Base-by-base conservation (phyloP, 805 yeast genomes). In the Henningerozyma blattae region DNA sequence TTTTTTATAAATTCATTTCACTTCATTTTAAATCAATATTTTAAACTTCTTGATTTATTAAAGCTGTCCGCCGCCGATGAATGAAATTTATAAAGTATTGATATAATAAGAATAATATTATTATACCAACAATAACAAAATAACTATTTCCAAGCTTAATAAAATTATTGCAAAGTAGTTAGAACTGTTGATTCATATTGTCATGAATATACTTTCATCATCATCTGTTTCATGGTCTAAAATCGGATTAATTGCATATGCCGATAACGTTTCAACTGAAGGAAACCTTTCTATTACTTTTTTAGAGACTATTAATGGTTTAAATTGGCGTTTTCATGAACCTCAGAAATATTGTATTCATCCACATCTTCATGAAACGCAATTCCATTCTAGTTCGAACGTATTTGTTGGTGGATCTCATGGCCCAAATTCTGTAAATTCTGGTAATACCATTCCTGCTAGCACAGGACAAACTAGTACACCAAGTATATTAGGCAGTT, bases 231-330 rank as follows among this genome's bases (percentile, higher is more conserved):
- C 84, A 9, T 85, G 95, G 95, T 81, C 93, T 9, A 72, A 75
- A 43, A 80, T 77, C 43, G 95, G 95, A 12, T 73, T 84, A 44
- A 69, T 87, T 22, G 94, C 94, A 1, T 84, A 78, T 45, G 59
- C 74, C 5, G 65, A 70, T 35, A 57, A 64, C 27, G 47, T 42
- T 26, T 55, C 55, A 31, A 45, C 52, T 15, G 46, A 52, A 24
- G 46, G 54, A 6, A 67, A 66, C 39, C 48, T 84, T 16, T 59
- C 63, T 31, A 58, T 83, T 38, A 77, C 93, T 0, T 75, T 78
- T 54, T 48, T 85, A 37, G 87, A 78, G 45, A 75, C 85, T 38
- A 56, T 72, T 12, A 78, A 83, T 51, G 96, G 95, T 1, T 64
- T 67, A 22, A 57, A 67, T 30, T 89, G 96, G 96, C 75, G 76